Base-by-base conservation (phyloP, 768 basidiomycete genomes). In the Boletus coccyginus region DNA sequence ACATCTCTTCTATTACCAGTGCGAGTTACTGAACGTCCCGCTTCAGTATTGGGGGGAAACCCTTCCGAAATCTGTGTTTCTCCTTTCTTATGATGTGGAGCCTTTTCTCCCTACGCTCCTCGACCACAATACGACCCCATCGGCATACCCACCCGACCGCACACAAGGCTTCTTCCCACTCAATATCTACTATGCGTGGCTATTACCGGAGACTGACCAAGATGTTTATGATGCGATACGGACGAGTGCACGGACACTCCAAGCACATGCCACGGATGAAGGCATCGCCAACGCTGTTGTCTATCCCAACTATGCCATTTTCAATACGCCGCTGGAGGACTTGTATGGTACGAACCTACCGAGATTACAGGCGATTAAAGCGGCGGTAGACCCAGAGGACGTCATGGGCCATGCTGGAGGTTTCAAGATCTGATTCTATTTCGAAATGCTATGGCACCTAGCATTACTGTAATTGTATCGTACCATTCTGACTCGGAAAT, bases 371-470 rank as follows among this genome's bases (percentile, higher is more conserved):
- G 61, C 57, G 12, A 64, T 86, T n/a, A 81, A 81, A 62, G 66
- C 53, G 48, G 53, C 50, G 11, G 75, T 81, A 36, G 86, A 87
- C 64, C 85, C 85, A 0, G 46, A 70, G 5, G 75, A 82, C 60
- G 74, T 86, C 7, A 87, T 87, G 86, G 78, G 77, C 9, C 75
- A 85, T 11, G 74, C 85, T n/a, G 86, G 86, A 0, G 84, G 85
- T 9, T 86, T 78, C 66, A 87, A 83, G 67, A 61, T 82, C 45
- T 78, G 52, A 71, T 29, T 19, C 7, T 2, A 21, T 36, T 41
- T 51, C 8, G 24, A n/a, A 12, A 16, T 8, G 27, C 14, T 10
- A 6, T 27, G 17, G 14, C 11, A 8, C 24, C 17, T 42, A 7
- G 11, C 4, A 11, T n/a, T n/a, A n/a, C n/a, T 8, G 13, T 16